Percentiles rank a stretch among this genome's conserved stretches.
These are phyloP conservation scores for Candida michaelii DNA, from an alignment of 805 yeast genomes.

Conservation along the genomic window DNA sequence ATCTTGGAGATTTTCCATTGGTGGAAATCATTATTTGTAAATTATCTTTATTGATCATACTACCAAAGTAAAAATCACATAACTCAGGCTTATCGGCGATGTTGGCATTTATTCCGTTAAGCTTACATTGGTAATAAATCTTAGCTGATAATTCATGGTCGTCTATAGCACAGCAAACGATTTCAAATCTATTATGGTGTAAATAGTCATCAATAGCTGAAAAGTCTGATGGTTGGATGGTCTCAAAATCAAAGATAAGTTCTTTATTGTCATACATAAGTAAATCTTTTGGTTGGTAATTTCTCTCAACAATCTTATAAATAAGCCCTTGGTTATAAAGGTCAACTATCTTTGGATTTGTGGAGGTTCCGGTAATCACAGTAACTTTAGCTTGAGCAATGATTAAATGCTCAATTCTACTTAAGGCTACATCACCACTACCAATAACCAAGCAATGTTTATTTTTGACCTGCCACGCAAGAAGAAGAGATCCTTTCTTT, in stretches of 20 bases:
- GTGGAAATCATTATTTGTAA: slow-evolving; percentile 81
- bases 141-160: slow-evolving; percentile 59
- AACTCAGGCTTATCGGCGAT: slow-evolving; percentile 82
- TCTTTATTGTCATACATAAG: slow-evolving; percentile 44
- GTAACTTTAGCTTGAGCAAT: slow-evolving; percentile 71
- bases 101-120: slow-evolving; percentile 59
- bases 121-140: slow-evolving; percentile 52
- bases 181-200: slow-evolving; percentile 47
- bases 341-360: slow-evolving; percentile 29
- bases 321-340: slow-evolving; percentile 40
- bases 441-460: slow-evolving; percentile 72
- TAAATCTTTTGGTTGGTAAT: slow-evolving; percentile 49
- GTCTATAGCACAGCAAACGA: slow-evolving; percentile 74
- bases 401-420: slow-evolving; percentile 64
- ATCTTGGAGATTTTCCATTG: slow-evolving; percentile 78
- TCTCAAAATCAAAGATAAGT: not conserved
- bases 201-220: slow-evolving; percentile 34
- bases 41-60: slow-evolving; percentile 69
- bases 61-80: slow-evolving; percentile 86
- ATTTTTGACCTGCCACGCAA: slow-evolving; percentile 74
- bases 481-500: slow-evolving; percentile 56
- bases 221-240: slow-evolving; percentile 19
- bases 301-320: slow-evolving; percentile 39
- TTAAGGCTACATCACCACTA: slow-evolving; percentile 74
- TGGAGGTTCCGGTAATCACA: slow-evolving; percentile 48